Evolutionary conservation across 345 rosid genomes (phyloP).

Genomic region (Jatropha curcas): DNA sequence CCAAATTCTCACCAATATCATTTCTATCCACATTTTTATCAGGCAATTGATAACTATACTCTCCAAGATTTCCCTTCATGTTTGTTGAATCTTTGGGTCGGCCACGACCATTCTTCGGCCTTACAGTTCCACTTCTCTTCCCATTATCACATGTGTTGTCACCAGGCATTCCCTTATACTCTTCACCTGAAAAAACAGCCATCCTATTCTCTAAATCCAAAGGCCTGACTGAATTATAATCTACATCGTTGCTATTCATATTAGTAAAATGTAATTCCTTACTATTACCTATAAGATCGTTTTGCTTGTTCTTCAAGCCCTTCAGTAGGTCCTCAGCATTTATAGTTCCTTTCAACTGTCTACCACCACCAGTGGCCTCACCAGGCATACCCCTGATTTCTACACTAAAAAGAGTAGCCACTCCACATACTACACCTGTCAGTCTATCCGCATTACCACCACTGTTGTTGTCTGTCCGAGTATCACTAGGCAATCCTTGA

Average conservation of each 20-base stretch:
- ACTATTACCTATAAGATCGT: slow-evolving; percentile 4
- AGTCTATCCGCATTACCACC: neutral
- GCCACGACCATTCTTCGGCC: neutral
- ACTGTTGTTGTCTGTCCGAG: neutral
- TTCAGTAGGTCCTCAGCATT: slow-evolving; percentile 13
- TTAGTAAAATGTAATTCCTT: neutral
- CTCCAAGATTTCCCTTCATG: neutral
- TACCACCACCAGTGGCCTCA: neutral
- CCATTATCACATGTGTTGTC: neutral
- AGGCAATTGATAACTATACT: neutral
- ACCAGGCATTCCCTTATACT: neutral
- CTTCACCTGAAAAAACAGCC: neutral
- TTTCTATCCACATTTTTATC: slow-evolving; percentile 7
- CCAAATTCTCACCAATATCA: slow-evolving; percentile 1
- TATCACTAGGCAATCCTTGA: neutral
- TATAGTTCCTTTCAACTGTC: neutral
- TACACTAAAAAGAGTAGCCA: neutral
- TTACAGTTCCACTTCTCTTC: neutral
- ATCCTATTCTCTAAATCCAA: neutral
- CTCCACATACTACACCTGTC: neutral
- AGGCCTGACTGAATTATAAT: neutral
- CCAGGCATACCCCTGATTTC: neutral
- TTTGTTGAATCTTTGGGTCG: slow-evolving; percentile 13
- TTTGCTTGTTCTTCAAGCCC: slow-evolving; percentile 15
- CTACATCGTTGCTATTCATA: neutral